Base-by-base conservation (phyloP, 805 yeast genomes). In the Candida hispaniensis region DNA sequence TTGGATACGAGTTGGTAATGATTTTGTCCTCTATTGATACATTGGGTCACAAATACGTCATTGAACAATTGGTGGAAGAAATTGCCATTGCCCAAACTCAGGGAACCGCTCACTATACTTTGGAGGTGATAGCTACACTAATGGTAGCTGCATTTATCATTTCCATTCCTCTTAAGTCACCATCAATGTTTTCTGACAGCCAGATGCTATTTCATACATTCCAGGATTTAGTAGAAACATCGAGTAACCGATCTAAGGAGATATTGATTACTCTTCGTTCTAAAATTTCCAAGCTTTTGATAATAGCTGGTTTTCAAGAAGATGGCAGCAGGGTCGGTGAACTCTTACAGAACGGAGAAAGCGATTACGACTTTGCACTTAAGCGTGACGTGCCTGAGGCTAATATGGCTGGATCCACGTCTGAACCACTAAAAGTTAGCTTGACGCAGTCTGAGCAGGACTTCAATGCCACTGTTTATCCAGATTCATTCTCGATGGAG, bases 101-200 rank as follows among this genome's bases (percentile, higher is more conserved):
- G 24, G 50, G 52, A 1, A 38, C 43, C 5, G 38, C 41, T 14
- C 39, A 28, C n/a, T 41, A 42, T 30, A 38, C 45, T 3, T 18
- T 48, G 33, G 52, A 48, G 14, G 45, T 47, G n/a, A 38, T 41
- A 1, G 33, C 51, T 6, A 18, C 43, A 6, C 15, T 48, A 10
- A 35, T 46, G 2, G 24, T 47, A 1, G 42, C 30, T 14, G 36
- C 36, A 3, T 32, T 32, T 23, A 32, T 32, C 22, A 32, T 32
- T 7, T 38, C 36, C 27, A 32, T 25, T 5, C 24, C 36, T 4
- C 22, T 32, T 9, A 32, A 32, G 22, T 17, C 23, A 5, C 36
- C 36, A 3, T 16, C 18, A 4, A 27, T 28, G 14, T 32, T 32
- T n/a, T 32, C 36, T 2, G 36, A 32, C 22, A 17, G 28, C 10